Percentiles rank a stretch among this genome's conserved stretches.
Conservation (phyloP, 2,329 filamentous ascomycete species). For the Tolypocladium sp. region DNA sequence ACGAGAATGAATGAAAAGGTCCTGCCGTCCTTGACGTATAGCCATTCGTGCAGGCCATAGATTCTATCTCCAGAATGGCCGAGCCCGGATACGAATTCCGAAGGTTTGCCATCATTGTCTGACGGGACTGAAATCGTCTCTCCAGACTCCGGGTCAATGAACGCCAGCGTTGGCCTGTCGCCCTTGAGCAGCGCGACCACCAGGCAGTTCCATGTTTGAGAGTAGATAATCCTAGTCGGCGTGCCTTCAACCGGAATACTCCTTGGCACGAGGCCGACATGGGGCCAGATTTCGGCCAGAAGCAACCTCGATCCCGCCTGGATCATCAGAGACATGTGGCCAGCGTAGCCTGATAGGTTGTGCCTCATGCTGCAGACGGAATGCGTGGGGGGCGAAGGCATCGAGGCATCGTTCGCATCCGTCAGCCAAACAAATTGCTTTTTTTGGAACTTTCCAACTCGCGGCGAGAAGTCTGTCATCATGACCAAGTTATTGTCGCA, state of each 20-base stretch:
- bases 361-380: constrained; percentile 33
- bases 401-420: constrained; percentile 35
- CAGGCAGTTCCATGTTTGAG: constrained; percentile 39
- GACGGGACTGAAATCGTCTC: constrained; percentile 36
- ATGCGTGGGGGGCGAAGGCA: constrained; percentile 37
- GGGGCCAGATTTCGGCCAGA: constrained; percentile 40
- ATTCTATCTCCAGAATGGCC: constrained; percentile 50
- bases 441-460: constrained; percentile 21
- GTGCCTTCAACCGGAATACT: constrained; percentile 37
- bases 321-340: constrained; percentile 36
- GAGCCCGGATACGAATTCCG: constrained; percentile 45
- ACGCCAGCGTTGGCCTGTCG: constrained; percentile 39
- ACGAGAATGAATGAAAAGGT: constrained; percentile 56
- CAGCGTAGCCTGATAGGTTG: constrained; percentile 26
- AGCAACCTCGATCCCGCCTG: constrained; percentile 41
- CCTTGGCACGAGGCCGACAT: constrained; percentile 38
- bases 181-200: constrained; percentile 40
- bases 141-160: constrained; percentile 48
- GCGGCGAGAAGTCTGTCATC: constrained; percentile 26
- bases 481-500: constrained; percentile 39
- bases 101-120: constrained; percentile 29
- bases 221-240: constrained; percentile 46
- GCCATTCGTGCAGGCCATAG: constrained; percentile 55
- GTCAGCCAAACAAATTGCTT: constrained; percentile 42
- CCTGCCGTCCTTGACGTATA: constrained; percentile 44